Conservation (phyloP, 1,284 basidiomycete species). For the Tremellales sp. region DNA sequence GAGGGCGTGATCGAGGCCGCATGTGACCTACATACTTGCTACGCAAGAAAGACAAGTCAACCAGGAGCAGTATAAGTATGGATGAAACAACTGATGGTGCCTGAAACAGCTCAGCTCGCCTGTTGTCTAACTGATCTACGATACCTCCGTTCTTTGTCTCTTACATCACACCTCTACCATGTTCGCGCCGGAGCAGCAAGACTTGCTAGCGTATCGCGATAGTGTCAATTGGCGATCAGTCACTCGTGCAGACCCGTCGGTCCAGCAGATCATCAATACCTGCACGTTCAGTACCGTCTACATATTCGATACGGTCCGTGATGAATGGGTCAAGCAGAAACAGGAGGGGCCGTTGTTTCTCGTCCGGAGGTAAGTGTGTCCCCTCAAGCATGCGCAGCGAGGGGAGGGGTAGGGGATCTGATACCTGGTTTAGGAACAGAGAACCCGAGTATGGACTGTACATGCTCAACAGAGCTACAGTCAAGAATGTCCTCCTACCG, state of each 20-base stretch:
- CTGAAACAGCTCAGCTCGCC: too few relatives aligned
- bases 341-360: slow-evolving; percentile 43
- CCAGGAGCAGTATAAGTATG: too few relatives aligned
- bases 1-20: too few relatives aligned
- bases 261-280: slow-evolving; percentile 37
- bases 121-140: too few relatives aligned
- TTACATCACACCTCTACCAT: too few relatives aligned
- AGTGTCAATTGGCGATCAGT: slow-evolving; percentile 37
- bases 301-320: slow-evolving; percentile 29
- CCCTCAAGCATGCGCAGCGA: neutral
- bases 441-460: slow-evolving; percentile 39
- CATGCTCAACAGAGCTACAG: slow-evolving; percentile 39
- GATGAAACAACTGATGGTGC: too few relatives aligned
- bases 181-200: neutral
- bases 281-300: slow-evolving; percentile 38
- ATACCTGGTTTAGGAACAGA: slow-evolving; percentile 22
- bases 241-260: slow-evolving; percentile 32
- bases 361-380: slow-evolving; percentile 28
- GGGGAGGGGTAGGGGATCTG: neutral
- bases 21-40: too few relatives aligned
- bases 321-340: slow-evolving; percentile 44
- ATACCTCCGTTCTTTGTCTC: too few relatives aligned
- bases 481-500: slow-evolving; percentile 39
- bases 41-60: too few relatives aligned
- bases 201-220: slow-evolving; percentile 11